A percentile compares a stretch with the other conserved stretches of the same genome.
Conservation (phyloP, 1,284 basidiomycete species). For the Cutaneotrichosporon spelunceum region DNA sequence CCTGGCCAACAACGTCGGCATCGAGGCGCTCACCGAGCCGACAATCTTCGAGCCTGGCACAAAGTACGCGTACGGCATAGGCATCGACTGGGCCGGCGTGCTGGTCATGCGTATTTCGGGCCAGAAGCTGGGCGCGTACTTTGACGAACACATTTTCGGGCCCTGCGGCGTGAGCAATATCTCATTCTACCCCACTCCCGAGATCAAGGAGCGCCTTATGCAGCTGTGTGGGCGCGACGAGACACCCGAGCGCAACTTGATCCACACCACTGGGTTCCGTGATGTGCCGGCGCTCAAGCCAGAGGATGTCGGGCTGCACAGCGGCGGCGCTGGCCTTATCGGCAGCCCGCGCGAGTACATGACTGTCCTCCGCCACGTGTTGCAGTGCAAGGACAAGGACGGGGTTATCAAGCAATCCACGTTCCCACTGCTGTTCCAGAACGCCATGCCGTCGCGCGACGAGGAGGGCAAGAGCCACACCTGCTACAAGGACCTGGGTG, state of each 20-base stretch:
- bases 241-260: conserved; percentile 9
- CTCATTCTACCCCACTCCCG: conserved; percentile 36
- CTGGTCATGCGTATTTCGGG: conserved; percentile 41
- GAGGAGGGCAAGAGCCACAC: conserved; percentile 15
- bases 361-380: conserved; percentile 29
- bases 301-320: conserved; percentile 19
- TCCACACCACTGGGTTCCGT: conserved; percentile 32
- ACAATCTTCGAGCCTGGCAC: conserved; percentile 42
- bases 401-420: conserved; percentile 26
- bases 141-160: conserved; percentile 40
- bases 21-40: conserved; percentile 24
- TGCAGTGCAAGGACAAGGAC: conserved; percentile 23
- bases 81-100: conserved; percentile 46
- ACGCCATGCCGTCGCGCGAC: conserved; percentile 21
- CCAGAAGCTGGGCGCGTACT: conserved; percentile 36
- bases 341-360: conserved; percentile 39
- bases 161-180: conserved; percentile 34
- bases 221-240: conserved; percentile 24
- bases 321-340: conserved; percentile 41
- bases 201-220: conserved; percentile 23
- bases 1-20: conserved; percentile 20
- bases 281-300: conserved; percentile 21
- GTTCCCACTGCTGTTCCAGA: conserved; percentile 30
- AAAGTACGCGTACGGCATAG: conserved; percentile 31
- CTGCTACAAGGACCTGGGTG: conserved; percentile 16